These are phyloP conservation scores for Hypoxylon sp. DNA, from an alignment of 2,329 filamentous ascomycete genomes.

Conservation along the genomic window DNA sequence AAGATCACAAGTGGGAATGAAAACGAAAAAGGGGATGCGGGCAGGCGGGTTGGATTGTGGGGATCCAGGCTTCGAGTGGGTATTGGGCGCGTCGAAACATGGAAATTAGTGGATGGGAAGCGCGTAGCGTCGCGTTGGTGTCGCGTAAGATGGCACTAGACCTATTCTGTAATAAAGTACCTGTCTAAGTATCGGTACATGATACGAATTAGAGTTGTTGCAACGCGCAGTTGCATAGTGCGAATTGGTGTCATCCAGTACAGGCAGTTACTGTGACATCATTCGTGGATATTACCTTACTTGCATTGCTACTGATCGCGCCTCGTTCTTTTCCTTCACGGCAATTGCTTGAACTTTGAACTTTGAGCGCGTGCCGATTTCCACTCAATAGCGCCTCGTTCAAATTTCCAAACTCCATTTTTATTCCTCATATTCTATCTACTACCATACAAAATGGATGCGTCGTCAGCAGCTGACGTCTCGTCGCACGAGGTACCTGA, in stretches of 20 bases:
- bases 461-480: conserved; percentile 44
- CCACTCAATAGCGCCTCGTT: background rate
- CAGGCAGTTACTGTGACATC: conserved; percentile 28
- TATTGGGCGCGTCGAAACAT: conserved; percentile 12
- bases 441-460: too few species aligned
- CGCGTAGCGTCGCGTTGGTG: conserved; percentile 39
- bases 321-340: conserved; percentile 13
- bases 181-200: conserved; percentile 3
- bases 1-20: conserved; percentile 1
- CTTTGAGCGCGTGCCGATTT: background rate
- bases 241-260: background rate
- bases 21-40: conserved; percentile 17
- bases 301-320: conserved; percentile 8
- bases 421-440: too few species aligned
- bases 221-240: conserved; percentile 3
- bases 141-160: conserved; percentile 59
- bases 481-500: conserved; percentile 41
- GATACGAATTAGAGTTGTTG: background rate
- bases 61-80: background rate
- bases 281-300: conserved; percentile 12
- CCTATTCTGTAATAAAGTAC: conserved; percentile 33
- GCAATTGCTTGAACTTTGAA: background rate
- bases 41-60: conserved; percentile 14
- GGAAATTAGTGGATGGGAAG: conserved; percentile 16
- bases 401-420: background rate